phyloP scores from a whole-genome alignment of 78 protist species.

The Parvularia atlantis region DNA sequence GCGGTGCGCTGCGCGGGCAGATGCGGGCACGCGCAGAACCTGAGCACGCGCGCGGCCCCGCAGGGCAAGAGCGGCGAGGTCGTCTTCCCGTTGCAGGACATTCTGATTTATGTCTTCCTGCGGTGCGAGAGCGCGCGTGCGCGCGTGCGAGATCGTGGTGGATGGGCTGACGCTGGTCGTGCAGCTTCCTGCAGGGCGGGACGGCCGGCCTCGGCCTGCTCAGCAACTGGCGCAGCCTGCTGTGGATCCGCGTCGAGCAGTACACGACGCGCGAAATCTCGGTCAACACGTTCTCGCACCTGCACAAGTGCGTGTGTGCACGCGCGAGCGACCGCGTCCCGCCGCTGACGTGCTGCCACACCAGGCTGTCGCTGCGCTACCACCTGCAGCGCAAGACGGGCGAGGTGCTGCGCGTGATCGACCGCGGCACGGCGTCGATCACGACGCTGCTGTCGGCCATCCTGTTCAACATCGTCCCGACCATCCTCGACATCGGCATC shows the following conservation, averaged over 20 bases:
- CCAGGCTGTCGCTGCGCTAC: conserved; percentile 11
- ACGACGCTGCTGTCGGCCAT: neutral
- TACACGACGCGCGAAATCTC: neutral
- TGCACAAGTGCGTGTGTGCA: conserved; percentile 6
- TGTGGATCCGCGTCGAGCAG: conserved; percentile 18
- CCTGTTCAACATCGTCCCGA: conserved; percentile 36
- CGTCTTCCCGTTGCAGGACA: too few species aligned
- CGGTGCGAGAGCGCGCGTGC: too few species aligned
- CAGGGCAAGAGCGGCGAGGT: too few species aligned
- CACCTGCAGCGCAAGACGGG: conserved; percentile 37
- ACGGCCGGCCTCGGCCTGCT: too few species aligned
- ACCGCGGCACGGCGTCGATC: conserved; percentile 16
- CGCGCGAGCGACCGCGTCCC: neutral
- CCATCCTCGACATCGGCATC: conserved; percentile 24
- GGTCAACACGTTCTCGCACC: conserved; percentile 2
- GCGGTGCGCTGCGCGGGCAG: too few species aligned
- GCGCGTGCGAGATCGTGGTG: too few species aligned
- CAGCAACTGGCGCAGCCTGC: neutral
- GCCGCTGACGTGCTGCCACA: neutral
- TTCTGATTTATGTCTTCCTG: too few species aligned
- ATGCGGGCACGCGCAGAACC: too few species aligned
- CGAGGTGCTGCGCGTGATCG: conserved; percentile 28
- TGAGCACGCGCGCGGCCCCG: too few species aligned
- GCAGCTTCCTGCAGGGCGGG: too few species aligned
- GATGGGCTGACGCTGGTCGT: too few species aligned